Percentiles rank a stretch among this genome's conserved stretches.
Evolutionary conservation across 176 grass and related monocot species (phyloP).

Genomic region (Pontederia crassipes): DNA sequence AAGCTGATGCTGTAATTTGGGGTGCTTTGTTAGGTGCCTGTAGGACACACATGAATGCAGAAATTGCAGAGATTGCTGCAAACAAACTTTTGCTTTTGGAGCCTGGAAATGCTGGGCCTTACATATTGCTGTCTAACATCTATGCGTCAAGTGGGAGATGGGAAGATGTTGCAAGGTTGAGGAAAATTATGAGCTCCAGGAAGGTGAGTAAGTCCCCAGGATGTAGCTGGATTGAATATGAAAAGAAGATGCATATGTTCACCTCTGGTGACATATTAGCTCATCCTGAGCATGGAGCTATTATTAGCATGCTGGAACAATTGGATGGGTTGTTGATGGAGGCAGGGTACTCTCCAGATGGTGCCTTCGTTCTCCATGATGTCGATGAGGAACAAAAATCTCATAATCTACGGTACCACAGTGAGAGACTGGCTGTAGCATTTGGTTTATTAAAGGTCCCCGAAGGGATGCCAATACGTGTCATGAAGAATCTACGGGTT

Average conservation of each 20-base stretch:
- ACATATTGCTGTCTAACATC: slow-evolving; percentile 65
- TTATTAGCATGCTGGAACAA: slow-evolving; percentile 48
- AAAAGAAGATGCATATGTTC: slow-evolving; percentile 64
- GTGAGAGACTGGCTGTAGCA: slow-evolving; percentile 77
- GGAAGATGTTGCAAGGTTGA: slow-evolving; percentile 53
- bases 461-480: slow-evolving; percentile 48
- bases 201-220: slow-evolving; percentile 62
- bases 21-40: slow-evolving; percentile 67
- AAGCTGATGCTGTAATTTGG: slow-evolving; percentile 69
- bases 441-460: slow-evolving; percentile 72
- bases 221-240: slow-evolving; percentile 68
- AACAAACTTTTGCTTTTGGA: slow-evolving; percentile 58
- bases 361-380: slow-evolving; percentile 72
- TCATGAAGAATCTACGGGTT: slow-evolving; percentile 80
- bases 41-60: slow-evolving; percentile 66
- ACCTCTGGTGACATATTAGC: slow-evolving; percentile 44
- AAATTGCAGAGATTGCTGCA: slow-evolving; percentile 59
- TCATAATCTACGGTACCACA: slow-evolving; percentile 63
- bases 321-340: slow-evolving; percentile 59
- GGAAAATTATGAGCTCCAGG: slow-evolving; percentile 60
- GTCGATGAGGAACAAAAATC: slow-evolving; percentile 65
- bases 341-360: slow-evolving; percentile 66
- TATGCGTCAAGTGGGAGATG: slow-evolving; percentile 61
- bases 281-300: slow-evolving; percentile 47
- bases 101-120: slow-evolving; percentile 52